Conservation (phyloP, 2,329 filamentous ascomycete genomes). For the Aspergillus nomiae region DNA sequence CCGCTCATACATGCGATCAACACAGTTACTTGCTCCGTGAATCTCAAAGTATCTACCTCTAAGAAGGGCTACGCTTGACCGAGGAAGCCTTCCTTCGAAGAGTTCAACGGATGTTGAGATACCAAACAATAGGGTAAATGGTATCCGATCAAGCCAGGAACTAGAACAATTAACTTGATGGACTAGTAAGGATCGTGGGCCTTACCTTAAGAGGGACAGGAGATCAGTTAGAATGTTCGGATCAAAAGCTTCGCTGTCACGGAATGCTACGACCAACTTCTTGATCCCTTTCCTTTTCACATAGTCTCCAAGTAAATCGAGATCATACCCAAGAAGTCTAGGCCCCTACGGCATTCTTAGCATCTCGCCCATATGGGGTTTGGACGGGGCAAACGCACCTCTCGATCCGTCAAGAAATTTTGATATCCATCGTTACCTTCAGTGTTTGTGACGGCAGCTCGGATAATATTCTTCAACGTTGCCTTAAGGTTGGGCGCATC, state of each 20-base stretch:
- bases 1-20: conserved; percentile 44
- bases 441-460: conserved; percentile 40
- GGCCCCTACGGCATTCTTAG: conserved; percentile 33
- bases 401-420: conserved; percentile 40
- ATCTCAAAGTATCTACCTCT: conserved; percentile 58
- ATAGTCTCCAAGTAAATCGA: conserved; percentile 49
- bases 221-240: conserved; percentile 47
- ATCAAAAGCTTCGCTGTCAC: conserved; percentile 52
- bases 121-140: conserved; percentile 61
- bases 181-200: conserved; percentile 7
- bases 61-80: conserved; percentile 54
- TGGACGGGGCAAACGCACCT: conserved; percentile 29
- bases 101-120: conserved; percentile 65
- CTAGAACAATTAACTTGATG: conserved; percentile 37
- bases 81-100: conserved; percentile 60
- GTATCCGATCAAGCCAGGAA: conserved; percentile 63
- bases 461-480: conserved; percentile 49
- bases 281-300: conserved; percentile 38
- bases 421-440: conserved; percentile 43
- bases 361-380: background rate
- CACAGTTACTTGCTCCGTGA: conserved; percentile 50
- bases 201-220: conserved; percentile 50
- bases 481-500: conserved; percentile 50
- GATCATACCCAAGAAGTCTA: conserved; percentile 48
- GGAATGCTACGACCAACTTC: conserved; percentile 46